Base-by-base conservation (phyloP, 1,284 basidiomycete species). In the Trichosporon asahii region DNA sequence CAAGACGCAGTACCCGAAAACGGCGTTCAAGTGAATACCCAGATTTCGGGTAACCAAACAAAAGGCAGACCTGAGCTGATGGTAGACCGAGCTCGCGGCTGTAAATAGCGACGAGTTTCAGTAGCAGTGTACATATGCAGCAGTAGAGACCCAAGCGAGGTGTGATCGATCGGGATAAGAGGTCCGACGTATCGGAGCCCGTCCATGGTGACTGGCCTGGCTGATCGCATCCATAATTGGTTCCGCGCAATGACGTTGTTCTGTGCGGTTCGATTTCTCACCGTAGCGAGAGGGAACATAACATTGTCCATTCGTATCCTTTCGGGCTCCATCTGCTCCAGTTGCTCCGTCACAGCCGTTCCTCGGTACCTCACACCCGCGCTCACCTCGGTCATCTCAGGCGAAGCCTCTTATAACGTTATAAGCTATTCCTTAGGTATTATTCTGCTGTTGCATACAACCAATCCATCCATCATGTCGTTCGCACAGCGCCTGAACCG, bases 1-100 rank as follows among this genome's bases (percentile, higher is more conserved):
- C 55, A 89, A 90, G 79, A 86, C 79, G 69, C 73, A 79, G 66
- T 81, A 78, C 75, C 80, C 81, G 12, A 74, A 73, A 35, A 80
- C 80, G 23, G 77, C 73, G 35, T 83, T 79, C 80, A 82, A 61
- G 57, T 61, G 57, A 61, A 61, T 31, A 29, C 1, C 27, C 31
- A 6, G 7, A 8, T 31, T 18, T 31, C 49, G 55, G 25, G 55
- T 14, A 60, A 31, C 4, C 15, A 60, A 21, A 27, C 18, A 60
- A 18, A 29, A 31, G 27, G 18, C 18, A n/a, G 18, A 37, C 9
- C 35, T 37, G 55, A 29, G 57, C 57, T 61, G 57, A 61, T 61
- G 15, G 27, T 31, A 61, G 57, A 31, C 29, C 57, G 27, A 31
- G 27, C 27, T 61, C 57, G 57, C 27, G 57, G 29, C 57, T 61